Evolutionary conservation across 371 early-diverging fungal species (phyloP), one percentile per base, ranked within the genome.

Genomic region (Actinomucor elegans): DNA sequence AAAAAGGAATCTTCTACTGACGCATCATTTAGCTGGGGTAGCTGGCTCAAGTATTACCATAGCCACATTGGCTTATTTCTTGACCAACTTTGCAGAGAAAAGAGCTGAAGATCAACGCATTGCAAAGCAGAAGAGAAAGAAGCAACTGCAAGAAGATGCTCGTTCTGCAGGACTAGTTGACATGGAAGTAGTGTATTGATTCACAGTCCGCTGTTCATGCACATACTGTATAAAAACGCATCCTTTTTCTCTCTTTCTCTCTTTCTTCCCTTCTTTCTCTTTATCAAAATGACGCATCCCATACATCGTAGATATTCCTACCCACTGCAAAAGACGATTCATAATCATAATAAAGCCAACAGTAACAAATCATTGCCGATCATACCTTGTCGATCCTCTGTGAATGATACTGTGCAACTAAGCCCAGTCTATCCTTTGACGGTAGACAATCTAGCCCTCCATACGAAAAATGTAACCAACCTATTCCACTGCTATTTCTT

Each of bases 61-160:
- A 15, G 59, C 48, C 2, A 14, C 40, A 21, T 33, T 52, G 12
- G 59, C 52, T 14, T 58, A 58, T 26, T 45, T 46, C 21, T 37
- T 48, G 28, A 48, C 54, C 7, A 47, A 53, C 36, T 53, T 42
- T 43, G 48, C 53, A 27, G 48, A 47, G 28, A 59, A 55, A 27
- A 27, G 47, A 52, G 34, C 42, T 35, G 20, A 51, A 38, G 51
- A 62, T 26, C 51, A 31, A 14, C 33, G 35, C 6, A 36, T 24
- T 24, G 31, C 35, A 21, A 49, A 61, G n/a, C 26, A 38, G 31
- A 61, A 43, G 34, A 45, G 9, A 35, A 63, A 48, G 23, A 61
- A 61, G 31, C 34, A 61, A 23, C 35, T 55, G 52, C 48, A 61
- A 42, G 58, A 62, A 35, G 50, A 61, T 34, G 61, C 51, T 31